A percentile compares a stretch with the other conserved stretches of the same genome.
Conservation (phyloP, 1,284 basidiomycete genomes). For the Ganoderma boninense region DNA sequence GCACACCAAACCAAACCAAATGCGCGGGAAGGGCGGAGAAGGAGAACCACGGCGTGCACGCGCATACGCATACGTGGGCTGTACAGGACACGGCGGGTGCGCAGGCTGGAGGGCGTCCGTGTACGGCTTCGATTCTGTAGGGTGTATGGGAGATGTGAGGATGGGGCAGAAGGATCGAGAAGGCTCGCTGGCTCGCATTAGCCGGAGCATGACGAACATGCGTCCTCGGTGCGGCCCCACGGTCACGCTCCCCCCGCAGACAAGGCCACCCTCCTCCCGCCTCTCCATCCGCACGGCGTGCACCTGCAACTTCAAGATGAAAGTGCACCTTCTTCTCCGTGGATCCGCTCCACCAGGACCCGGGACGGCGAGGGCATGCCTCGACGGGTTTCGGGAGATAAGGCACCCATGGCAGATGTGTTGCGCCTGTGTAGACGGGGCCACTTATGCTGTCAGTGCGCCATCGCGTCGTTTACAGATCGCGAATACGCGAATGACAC, state of each 20-base stretch:
- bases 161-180: slow-evolving; percentile 19
- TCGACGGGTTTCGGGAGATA: background rate
- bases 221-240: slow-evolving; percentile 25
- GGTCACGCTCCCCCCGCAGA: slow-evolving; percentile 21
- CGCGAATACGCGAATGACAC: background rate
- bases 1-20: background rate
- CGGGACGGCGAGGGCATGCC: background rate
- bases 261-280: background rate
- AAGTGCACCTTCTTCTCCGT: background rate
- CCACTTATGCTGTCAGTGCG: background rate
- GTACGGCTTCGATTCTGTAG: background rate
- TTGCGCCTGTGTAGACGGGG: background rate
- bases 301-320: background rate
- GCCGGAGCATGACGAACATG: slow-evolving; percentile 13
- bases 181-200: slow-evolving; percentile 11
- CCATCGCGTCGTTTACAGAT: slow-evolving; percentile 1
- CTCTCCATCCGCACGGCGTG: background rate
- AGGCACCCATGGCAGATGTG: background rate
- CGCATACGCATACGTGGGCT: background rate
- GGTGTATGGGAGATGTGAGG: background rate
- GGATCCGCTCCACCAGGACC: slow-evolving; percentile 9
- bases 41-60: background rate
- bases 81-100: background rate
- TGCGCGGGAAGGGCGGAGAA: background rate
- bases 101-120: background rate